Evolutionary conservation across 2,329 filamentous ascomycete genomes (phyloP).

Genomic region (Colletotrichum sp.): DNA sequence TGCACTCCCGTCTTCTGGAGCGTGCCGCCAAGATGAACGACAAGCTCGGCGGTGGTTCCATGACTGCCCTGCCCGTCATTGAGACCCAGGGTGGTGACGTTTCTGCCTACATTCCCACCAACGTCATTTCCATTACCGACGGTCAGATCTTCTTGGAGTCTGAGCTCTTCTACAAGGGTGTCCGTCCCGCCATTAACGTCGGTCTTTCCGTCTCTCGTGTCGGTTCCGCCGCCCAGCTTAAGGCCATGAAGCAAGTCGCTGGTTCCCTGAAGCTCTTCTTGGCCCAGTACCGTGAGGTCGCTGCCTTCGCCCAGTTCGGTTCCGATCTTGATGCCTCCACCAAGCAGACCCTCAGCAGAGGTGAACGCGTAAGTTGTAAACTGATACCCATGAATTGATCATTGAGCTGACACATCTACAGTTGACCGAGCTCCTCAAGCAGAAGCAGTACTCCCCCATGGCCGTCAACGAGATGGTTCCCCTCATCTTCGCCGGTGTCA

Average conservation of each 20-base stretch:
- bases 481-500: conserved; percentile 99
- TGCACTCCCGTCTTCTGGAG: conserved; percentile 98
- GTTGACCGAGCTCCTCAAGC: conserved; percentile 97
- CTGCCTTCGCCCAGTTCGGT: conserved; percentile 99
- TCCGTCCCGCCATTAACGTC: conserved; percentile 99
- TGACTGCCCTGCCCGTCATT: conserved; percentile 97
- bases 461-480: conserved; percentile 99
- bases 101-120: conserved; percentile 99
- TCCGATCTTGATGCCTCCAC: conserved; percentile 98
- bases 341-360: conserved; percentile 97
- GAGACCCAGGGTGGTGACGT: conserved; percentile 99
- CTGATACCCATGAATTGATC: not conserved
- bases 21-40: conserved; percentile 99
- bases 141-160: conserved; percentile 99
- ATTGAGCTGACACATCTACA: conserved; percentile 34
- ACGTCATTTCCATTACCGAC: conserved; percentile 99
- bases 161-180: conserved; percentile 99
- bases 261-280: conserved; percentile 99
- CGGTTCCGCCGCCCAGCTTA: conserved; percentile 98
- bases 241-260: conserved; percentile 99
- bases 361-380: conserved; percentile 81
- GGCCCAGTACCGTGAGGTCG: conserved; percentile 99
- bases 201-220: conserved; percentile 99
- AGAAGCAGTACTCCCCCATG: conserved; percentile 99
- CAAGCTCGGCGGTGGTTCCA: conserved; percentile 91